Evolutionary conservation across 1,284 basidiomycete genomes (phyloP).

Genomic region (Apiotrichum mycotoxinovorans): DNA sequence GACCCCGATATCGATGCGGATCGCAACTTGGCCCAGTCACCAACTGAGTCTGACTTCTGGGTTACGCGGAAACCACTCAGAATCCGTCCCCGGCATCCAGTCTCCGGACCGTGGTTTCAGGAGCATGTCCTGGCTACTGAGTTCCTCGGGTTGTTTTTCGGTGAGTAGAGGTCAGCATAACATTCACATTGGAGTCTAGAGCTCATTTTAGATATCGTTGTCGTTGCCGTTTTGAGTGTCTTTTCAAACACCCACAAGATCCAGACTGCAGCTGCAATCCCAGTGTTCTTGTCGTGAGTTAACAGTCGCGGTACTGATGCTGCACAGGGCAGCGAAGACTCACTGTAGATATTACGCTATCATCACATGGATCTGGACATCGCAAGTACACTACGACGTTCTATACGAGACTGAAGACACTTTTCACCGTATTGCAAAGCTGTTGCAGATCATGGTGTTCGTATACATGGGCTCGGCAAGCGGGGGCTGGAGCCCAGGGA

Average conservation of each 20-base stretch:
- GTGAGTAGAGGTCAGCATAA: constrained; percentile 14
- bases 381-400: constrained; percentile 35
- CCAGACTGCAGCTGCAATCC: constrained; percentile 20
- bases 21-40: too few species aligned
- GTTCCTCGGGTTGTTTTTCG: constrained; percentile 30
- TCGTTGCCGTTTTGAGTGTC: constrained; percentile 32
- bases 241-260: constrained; percentile 32
- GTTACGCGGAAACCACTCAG: not conserved
- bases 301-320: not conserved
- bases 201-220: constrained; percentile 28
- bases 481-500: constrained; percentile 25
- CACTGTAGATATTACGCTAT: constrained; percentile 24
- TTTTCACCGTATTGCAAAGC: constrained; percentile 31
- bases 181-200: too few species aligned
- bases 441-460: constrained; percentile 29
- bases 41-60: too few species aligned
- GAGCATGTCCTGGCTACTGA: constrained; percentile 26
- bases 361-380: constrained; percentile 33
- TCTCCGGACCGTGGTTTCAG: constrained; percentile 21
- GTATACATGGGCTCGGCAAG: constrained; percentile 35
- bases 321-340: not conserved
- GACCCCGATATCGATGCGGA: too few species aligned
- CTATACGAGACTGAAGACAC: constrained; percentile 33
- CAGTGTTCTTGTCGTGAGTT: constrained; percentile 26
- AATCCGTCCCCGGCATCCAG: not conserved